Percentiles rank a stretch among this genome's conserved stretches.
Conservation (phyloP, 306 rosid genomes). For the Prunus fruticosa region DNA sequence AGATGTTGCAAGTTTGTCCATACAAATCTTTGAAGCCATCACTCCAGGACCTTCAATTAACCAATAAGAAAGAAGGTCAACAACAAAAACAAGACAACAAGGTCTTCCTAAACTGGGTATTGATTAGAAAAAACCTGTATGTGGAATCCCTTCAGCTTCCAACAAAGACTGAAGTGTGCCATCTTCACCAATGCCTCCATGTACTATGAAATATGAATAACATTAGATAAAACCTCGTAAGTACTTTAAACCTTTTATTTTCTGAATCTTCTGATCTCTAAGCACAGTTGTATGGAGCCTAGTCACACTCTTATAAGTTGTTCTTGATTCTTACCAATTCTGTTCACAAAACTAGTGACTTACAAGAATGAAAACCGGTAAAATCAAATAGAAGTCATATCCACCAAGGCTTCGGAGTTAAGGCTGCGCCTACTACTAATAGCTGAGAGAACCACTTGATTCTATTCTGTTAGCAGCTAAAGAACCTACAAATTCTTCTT, state of each 20-base stretch:
- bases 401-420: neutral
- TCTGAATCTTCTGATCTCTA: neutral
- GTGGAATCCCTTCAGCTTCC: constrained; percentile 78
- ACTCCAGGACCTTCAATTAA: constrained; percentile 77
- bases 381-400: neutral
- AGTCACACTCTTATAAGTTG: neutral
- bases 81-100: constrained; percentile 11
- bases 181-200: constrained; percentile 99
- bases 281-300: neutral
- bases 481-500: neutral
- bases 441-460: neutral
- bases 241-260: neutral
- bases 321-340: neutral
- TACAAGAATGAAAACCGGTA: neutral
- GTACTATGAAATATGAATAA: constrained; percentile 66
- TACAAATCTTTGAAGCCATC: constrained; percentile 73
- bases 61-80: constrained; percentile 1
- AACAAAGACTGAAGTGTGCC: constrained; percentile 89
- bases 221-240: constrained; percentile 23
- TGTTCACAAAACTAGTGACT: neutral
- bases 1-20: constrained; percentile 95
- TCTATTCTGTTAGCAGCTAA: neutral
- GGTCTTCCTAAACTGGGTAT: constrained; percentile 6
- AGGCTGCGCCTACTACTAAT: neutral
- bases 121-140: constrained; percentile 60